These are phyloP conservation scores for Plasmodium relictum DNA, from an alignment of 169 alveolate genomes.

Conservation along the genomic window DNA sequence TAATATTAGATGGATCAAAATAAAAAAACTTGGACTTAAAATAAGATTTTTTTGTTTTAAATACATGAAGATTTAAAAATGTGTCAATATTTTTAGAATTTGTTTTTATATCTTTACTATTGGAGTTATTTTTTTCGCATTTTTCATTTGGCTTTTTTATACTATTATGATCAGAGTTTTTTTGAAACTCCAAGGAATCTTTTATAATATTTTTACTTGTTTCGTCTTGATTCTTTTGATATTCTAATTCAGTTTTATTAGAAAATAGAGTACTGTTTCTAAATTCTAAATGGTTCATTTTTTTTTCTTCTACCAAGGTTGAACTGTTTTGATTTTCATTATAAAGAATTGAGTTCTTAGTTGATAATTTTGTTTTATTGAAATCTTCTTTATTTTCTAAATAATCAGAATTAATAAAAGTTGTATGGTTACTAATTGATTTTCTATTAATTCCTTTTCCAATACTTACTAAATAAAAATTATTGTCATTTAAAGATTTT, in stretches of 20 bases:
- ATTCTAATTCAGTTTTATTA: not conserved
- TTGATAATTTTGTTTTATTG: not conserved
- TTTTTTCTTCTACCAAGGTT: not conserved
- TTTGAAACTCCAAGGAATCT: not conserved
- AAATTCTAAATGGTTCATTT: not conserved
- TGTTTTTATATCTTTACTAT: not conserved
- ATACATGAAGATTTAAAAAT: slow-evolving; percentile 53
- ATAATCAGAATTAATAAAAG: slow-evolving; percentile 36
- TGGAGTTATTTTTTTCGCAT: not conserved
- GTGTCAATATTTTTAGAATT: slow-evolving; percentile 13
- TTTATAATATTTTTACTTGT: not conserved
- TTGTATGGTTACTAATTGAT: slow-evolving; percentile 32
- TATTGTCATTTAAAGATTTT: slow-evolving; percentile 48
- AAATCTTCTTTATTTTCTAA: slow-evolving; percentile 2
- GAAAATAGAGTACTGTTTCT: not conserved
- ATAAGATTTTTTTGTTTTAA: slow-evolving; percentile 30
- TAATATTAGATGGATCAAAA: slow-evolving; percentile 26
- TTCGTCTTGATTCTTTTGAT: not conserved
- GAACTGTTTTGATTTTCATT: not conserved
- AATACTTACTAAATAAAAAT: slow-evolving; percentile 38
- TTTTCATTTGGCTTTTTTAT: not conserved
- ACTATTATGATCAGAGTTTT: no score
- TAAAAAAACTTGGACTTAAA: slow-evolving; percentile 53
- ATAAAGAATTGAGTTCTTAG: not conserved
- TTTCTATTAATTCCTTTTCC: slow-evolving; percentile 52